These are phyloP conservation scores for Tylopilus orsonianus DNA, from an alignment of 1,284 basidiomycete species.

Conservation along the genomic window DNA sequence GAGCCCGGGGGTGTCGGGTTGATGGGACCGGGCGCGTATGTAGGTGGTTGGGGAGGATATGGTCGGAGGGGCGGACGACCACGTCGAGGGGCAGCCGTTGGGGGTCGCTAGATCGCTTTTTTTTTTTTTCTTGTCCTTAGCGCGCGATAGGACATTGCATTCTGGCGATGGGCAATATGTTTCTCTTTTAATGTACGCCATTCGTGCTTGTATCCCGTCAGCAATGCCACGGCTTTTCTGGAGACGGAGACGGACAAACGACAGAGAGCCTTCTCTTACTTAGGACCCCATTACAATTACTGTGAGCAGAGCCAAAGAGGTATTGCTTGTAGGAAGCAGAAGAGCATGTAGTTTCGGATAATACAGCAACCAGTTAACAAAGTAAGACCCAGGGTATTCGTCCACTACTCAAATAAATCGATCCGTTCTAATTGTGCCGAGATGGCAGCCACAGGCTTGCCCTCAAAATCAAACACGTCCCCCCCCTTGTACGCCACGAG, in stretches of 20 bases:
- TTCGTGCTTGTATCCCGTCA: constrained; percentile 16
- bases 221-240: not conserved
- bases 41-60: constrained; percentile 53
- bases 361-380: too few relatives aligned
- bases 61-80: constrained; percentile 45
- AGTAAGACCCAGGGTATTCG: too few relatives aligned
- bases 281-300: too few relatives aligned
- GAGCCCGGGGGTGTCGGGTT: constrained; percentile 75
- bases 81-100: constrained; percentile 34
- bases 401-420: constrained; percentile 19
- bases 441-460: constrained; percentile 46
- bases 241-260: too few relatives aligned
- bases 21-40: constrained; percentile 63
- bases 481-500: constrained; percentile 56
- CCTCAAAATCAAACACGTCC: constrained; percentile 44
- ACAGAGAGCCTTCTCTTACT: too few relatives aligned
- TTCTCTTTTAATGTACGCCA: constrained; percentile 9
- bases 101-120: constrained; percentile 32
- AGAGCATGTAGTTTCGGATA: too few relatives aligned
- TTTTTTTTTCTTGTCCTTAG: not conserved
- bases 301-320: too few relatives aligned
- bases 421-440: constrained; percentile 20
- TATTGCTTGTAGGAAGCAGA: too few relatives aligned
- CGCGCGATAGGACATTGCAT: not conserved
- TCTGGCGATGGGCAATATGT: not conserved